phyloP scores from a whole-genome alignment of 164 flowering plant genomes.

The Umbilicus rupestris region DNA sequence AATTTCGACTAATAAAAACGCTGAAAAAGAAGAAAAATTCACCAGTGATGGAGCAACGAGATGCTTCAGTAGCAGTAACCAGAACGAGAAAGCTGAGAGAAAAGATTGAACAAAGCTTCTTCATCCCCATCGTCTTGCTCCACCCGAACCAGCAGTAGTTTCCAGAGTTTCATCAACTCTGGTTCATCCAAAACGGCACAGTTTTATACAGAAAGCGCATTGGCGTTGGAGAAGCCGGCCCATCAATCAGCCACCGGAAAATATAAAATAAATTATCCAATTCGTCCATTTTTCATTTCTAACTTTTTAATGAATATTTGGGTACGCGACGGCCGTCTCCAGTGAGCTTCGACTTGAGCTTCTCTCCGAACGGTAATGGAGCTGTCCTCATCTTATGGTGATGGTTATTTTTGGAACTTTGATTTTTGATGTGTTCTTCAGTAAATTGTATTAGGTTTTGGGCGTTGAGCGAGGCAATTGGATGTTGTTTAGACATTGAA shows the following conservation, averaged over 20 bases:
- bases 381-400: no score
- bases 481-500: no score
- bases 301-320: background rate
- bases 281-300: no score
- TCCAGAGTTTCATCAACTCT: background rate
- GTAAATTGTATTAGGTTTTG: background rate
- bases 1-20: background rate
- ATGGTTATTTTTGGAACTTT: no score
- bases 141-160: background rate
- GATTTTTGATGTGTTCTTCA: no score
- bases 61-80: constrained; percentile 21
- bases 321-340: background rate
- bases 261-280: background rate
- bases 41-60: constrained; percentile 37
- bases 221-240: background rate
- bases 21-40: background rate
- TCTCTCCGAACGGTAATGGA: no score
- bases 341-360: background rate
- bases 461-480: background rate
- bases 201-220: background rate
- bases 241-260: background rate
- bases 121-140: constrained; percentile 8
- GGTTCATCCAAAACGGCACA: background rate
- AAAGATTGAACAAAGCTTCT: constrained; percentile 8
- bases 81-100: constrained; percentile 12